These are phyloP conservation scores for Penicillium crystallinum DNA, from an alignment of 495 filamentous ascomycete genomes.

Conservation along the genomic window DNA sequence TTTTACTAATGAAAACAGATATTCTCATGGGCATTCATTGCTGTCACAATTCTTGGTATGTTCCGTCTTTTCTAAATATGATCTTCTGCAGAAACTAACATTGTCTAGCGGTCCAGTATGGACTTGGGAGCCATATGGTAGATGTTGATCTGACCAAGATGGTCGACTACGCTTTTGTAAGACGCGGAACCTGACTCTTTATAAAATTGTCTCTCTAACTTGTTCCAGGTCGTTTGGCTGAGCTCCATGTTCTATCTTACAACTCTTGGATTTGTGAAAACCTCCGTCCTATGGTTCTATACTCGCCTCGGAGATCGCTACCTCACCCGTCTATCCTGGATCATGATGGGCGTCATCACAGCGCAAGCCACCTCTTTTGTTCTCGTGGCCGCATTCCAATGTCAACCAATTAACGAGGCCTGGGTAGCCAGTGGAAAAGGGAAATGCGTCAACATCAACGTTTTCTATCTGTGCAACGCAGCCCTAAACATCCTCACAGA, in stretches of 20 bases:
- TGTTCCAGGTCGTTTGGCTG: slow-evolving; percentile 31
- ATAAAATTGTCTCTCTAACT: neutral
- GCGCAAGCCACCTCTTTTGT: slow-evolving; percentile 33
- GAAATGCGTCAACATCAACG: slow-evolving; percentile 42
- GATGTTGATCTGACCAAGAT: slow-evolving; percentile 19
- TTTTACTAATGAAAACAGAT: slow-evolving; percentile 19
- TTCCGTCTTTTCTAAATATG: neutral
- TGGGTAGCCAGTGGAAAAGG: slow-evolving; percentile 27
- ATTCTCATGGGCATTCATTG: slow-evolving; percentile 36
- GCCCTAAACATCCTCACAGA: slow-evolving; percentile 51
- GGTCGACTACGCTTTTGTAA: slow-evolving; percentile 30
- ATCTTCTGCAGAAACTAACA: slow-evolving; percentile 4
- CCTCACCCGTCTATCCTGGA: slow-evolving; percentile 27
- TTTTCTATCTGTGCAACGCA: slow-evolving; percentile 41
- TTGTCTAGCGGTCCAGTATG: slow-evolving; percentile 27
- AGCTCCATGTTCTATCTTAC: slow-evolving; percentile 41
- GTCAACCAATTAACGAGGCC: slow-evolving; percentile 28
- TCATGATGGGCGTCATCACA: slow-evolving; percentile 29
- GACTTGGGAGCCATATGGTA: slow-evolving; percentile 28
- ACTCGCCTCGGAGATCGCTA: slow-evolving; percentile 32
- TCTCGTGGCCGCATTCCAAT: slow-evolving; percentile 36
- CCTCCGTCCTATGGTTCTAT: slow-evolving; percentile 38
- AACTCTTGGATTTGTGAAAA: slow-evolving; percentile 37
- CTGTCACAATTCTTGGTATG: slow-evolving; percentile 31
- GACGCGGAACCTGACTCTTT: neutral